Percentiles rank a stretch among this genome's conserved stretches.
These are phyloP conservation scores for Iberis amara DNA, from an alignment of 441 rosid genomes.

Conservation along the genomic window DNA sequence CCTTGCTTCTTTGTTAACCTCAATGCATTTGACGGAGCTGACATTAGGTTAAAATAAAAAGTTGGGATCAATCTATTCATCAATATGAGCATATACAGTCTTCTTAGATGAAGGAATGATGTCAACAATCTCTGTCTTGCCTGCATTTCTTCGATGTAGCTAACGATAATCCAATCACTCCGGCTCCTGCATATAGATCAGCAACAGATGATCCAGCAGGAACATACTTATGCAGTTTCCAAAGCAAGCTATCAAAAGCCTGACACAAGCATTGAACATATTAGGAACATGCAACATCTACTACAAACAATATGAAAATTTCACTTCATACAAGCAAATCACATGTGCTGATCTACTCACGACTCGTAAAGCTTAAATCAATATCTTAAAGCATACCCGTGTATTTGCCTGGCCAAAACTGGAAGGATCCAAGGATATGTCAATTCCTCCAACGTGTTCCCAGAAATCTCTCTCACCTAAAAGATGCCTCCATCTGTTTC, in stretches of 20 bases:
- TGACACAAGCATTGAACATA: slow-evolving; percentile 33
- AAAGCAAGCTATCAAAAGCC: slow-evolving; percentile 84
- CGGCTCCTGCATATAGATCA: slow-evolving; percentile 96
- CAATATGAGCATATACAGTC: slow-evolving; percentile 11
- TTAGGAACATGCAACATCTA: slow-evolving; percentile 17
- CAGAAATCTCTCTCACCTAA: slow-evolving; percentile 89
- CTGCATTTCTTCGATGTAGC: slow-evolving; percentile 87
- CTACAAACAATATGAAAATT: slow-evolving; percentile 4
- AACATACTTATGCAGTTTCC: slow-evolving; percentile 79
- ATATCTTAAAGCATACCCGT: slow-evolving; percentile 35
- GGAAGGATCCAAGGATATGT: slow-evolving; percentile 80
- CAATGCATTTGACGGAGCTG: slow-evolving; percentile 86
- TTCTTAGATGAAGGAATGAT: slow-evolving; percentile 6
- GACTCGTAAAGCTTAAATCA: neutral
- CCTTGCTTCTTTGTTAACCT: slow-evolving; percentile 86
- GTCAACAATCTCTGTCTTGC: slow-evolving; percentile 34
- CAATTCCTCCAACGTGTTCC: slow-evolving; percentile 92
- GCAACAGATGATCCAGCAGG: slow-evolving; percentile 80
- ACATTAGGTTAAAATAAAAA: slow-evolving; percentile 6
- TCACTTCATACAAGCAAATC: slow-evolving; percentile 7
- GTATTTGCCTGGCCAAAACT: slow-evolving; percentile 97
- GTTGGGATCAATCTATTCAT: slow-evolving; percentile 23
- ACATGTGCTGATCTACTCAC: slow-evolving; percentile 2
- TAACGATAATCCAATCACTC: slow-evolving; percentile 84
- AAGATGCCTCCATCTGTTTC: slow-evolving; percentile 94